A percentile compares a stretch with the other conserved stretches of the same genome.
phyloP scores from a whole-genome alignment of 768 basidiomycete species.

The Pleurotus pulmonarius region DNA sequence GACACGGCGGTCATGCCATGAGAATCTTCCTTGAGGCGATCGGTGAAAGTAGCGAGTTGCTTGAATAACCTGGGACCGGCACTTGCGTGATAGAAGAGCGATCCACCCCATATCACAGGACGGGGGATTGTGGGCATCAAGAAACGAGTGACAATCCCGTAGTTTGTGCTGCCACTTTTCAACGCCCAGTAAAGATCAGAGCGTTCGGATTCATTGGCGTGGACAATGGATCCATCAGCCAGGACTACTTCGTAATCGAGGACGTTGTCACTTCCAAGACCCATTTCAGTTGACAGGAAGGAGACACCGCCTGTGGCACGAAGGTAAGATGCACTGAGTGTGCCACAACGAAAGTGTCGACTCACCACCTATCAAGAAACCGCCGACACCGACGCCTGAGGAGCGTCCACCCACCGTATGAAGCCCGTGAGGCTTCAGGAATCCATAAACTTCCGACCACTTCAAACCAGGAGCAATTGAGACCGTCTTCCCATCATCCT shows the following conservation, averaged over 20 bases:
- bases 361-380: constrained; percentile 13
- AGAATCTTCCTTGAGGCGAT: constrained; percentile 1
- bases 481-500: constrained; percentile 1
- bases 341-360: neutral
- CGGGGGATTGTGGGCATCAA: constrained; percentile 8
- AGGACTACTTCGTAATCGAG: constrained; percentile 12
- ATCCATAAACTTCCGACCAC: constrained; percentile 10
- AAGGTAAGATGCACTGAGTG: neutral
- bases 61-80: neutral
- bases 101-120: constrained; percentile 11
- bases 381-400: constrained; percentile 11
- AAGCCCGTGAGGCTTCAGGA: constrained; percentile 2
- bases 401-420: constrained; percentile 10
- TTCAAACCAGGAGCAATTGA: constrained; percentile 9
- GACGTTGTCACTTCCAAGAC: constrained; percentile 11
- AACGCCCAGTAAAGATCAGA: constrained; percentile 15
- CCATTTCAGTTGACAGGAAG: constrained; percentile 9
- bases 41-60: neutral
- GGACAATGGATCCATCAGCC: constrained; percentile 10
- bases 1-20: neutral
- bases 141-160: constrained; percentile 15
- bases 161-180: constrained; percentile 15
- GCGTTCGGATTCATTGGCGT: constrained; percentile 6
- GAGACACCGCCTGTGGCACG: constrained; percentile 13
- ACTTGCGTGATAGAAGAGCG: constrained; percentile 6